These are phyloP conservation scores for Fusarium vanettenii DNA, from an alignment of 2,329 filamentous ascomycete species.

Conservation along the genomic window DNA sequence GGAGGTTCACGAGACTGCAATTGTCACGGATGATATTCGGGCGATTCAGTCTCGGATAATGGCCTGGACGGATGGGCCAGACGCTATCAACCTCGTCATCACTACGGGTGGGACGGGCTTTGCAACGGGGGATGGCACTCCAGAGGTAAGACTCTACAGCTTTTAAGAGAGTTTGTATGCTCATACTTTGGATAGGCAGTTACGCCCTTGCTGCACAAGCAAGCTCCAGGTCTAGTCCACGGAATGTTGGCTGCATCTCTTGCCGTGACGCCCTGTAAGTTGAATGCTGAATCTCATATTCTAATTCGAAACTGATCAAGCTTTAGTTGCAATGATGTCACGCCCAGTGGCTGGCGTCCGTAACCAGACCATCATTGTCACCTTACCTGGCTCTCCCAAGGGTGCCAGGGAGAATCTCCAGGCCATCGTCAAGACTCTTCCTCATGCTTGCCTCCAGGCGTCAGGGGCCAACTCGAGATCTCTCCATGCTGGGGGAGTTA, in stretches of 20 bases:
- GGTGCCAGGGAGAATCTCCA: slow-evolving; percentile 94
- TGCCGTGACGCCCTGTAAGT: slow-evolving; percentile 87
- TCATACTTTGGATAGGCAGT: slow-evolving; percentile 69
- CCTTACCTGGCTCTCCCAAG: slow-evolving; percentile 93
- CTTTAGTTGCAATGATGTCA: slow-evolving; percentile 92
- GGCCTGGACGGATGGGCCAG: slow-evolving; percentile 76
- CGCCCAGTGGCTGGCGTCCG: slow-evolving; percentile 90
- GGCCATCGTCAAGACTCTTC: slow-evolving; percentile 87
- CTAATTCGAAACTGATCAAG: slow-evolving; percentile 30
- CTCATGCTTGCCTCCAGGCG: slow-evolving; percentile 93
- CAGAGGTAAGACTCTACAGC: slow-evolving; percentile 71
- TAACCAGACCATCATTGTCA: slow-evolving; percentile 84
- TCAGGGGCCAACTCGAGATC: slow-evolving; percentile 83
- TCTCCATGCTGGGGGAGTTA: slow-evolving; percentile 83
- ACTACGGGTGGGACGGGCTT: slow-evolving; percentile 97
- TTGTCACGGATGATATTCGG: slow-evolving; percentile 81
- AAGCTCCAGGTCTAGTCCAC: slow-evolving; percentile 92
- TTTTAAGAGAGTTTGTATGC: not conserved
- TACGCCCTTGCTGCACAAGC: slow-evolving; percentile 80
- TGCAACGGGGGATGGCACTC: slow-evolving; percentile 84
- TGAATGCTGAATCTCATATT: not conserved
- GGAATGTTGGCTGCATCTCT: slow-evolving; percentile 91
- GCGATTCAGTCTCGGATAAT: slow-evolving; percentile 81
- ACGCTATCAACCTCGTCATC: slow-evolving; percentile 78
- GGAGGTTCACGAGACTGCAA: slow-evolving; percentile 75